Base-by-base conservation (phyloP, 2,329 filamentous ascomycete genomes). In the Fusarium sp. region DNA sequence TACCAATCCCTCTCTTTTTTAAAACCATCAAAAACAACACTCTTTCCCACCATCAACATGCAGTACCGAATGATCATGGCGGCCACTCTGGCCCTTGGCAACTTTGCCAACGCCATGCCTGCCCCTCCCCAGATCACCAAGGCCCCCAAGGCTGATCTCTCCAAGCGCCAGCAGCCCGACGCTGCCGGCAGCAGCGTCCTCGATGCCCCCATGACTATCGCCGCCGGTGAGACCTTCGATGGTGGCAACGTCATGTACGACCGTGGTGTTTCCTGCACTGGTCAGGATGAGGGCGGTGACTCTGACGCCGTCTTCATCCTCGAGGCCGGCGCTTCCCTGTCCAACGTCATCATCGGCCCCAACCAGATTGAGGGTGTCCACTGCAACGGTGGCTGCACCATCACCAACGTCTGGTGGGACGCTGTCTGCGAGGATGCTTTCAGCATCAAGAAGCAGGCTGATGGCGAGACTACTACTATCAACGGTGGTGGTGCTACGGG, bases 391-490 rank as follows among this genome's bases (percentile, higher is more conserved):
- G 70, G 80, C 4, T 87, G 85, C 77, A 85, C 80, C 2, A 66
- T 87, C 4, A 81, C 82, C 73, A 84, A 83, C 34, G 86, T 88
- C 59, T 87, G 85, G 83, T 88, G 86, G 75, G 83, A 84, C 54
- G 83, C 85, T 34, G 84, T 87, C 45, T 87, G 85, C 50, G 85
- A 87, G 71, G 84, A 87, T 40, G 85, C 84, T 35, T 84, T 86
- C 70, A 66, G 60, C 10, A 73, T 78, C 56, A 78, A 78, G 77
- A 64, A 79, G 78, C 76, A 76, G 40, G 56, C 37, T 6, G 67
- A 67, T 6, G 77, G 76, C 4, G 72, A 68, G 47, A 73, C 67
- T 6, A 80, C 84, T 22, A 83, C 81, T 76, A 84, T 87, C 60
- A 82, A 81, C 58, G 85, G 85, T 3, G 87, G 86, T 27, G 86